These are phyloP conservation scores for Guillardia theta DNA, from an alignment of 78 protist genomes.

Conservation along the genomic window DNA sequence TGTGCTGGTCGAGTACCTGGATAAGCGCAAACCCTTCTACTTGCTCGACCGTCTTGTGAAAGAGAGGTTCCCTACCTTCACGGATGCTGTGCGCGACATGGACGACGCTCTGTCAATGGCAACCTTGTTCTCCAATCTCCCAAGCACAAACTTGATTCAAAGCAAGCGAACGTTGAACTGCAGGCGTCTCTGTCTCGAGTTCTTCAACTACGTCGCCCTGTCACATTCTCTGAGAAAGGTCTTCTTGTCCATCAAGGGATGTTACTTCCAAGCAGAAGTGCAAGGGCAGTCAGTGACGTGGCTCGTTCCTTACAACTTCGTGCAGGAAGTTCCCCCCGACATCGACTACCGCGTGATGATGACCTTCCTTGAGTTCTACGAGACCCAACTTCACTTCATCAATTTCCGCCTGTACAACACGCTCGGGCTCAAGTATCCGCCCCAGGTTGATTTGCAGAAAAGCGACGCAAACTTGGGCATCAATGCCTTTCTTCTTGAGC, in stretches of 20 bases:
- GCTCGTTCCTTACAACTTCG: constrained; percentile 87
- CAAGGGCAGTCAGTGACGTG: constrained; percentile 86
- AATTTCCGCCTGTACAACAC: constrained; percentile 74
- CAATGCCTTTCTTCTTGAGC: not conserved
- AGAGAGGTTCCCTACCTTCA: constrained; percentile 93
- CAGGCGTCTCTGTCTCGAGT: constrained; percentile 67
- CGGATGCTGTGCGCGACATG: constrained; percentile 88
- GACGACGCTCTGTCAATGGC: constrained; percentile 91
- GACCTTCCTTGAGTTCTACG: constrained; percentile 87
- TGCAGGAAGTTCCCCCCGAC: constrained; percentile 27
- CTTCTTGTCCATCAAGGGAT: constrained; percentile 94
- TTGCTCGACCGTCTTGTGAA: constrained; percentile 64
- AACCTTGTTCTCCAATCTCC: constrained; percentile 79
- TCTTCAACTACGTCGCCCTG: constrained; percentile 54
- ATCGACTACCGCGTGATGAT: constrained; percentile 69
- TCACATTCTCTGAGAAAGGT: constrained; percentile 66
- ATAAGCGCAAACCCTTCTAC: constrained; percentile 51
- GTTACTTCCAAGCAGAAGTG: constrained; percentile 74
- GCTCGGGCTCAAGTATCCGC: constrained; percentile 77
- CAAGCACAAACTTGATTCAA: constrained; percentile 11
- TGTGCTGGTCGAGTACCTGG: not conserved
- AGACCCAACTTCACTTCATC: constrained; percentile 75
- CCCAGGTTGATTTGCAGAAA: not conserved
- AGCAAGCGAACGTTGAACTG: constrained; percentile 39
- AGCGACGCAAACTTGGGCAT: not conserved